Percentiles rank a stretch among this genome's conserved stretches.
Evolutionary conservation across 2,329 filamentous ascomycete species (phyloP).

Genomic region (Lecanosticta acicola): DNA sequence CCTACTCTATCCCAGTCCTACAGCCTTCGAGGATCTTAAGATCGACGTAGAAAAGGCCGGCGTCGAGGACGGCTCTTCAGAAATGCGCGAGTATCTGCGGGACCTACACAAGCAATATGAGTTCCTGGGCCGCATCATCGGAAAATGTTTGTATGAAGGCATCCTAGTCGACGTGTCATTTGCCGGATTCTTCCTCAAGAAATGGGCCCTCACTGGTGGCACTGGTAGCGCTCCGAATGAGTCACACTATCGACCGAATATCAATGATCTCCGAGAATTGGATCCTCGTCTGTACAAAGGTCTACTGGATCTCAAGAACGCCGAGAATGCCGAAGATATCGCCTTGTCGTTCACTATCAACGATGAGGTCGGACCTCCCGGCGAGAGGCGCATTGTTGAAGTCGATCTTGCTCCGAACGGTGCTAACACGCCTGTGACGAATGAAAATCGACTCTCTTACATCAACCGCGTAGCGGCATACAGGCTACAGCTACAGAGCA

Average conservation of each 20-base stretch:
- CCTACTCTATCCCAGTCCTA: constrained; percentile 81
- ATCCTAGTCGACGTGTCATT: constrained; percentile 92
- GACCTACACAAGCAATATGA: constrained; percentile 68
- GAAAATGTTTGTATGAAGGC: constrained; percentile 95
- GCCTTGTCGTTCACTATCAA: constrained; percentile 83
- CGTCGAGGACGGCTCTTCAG: constrained; percentile 7
- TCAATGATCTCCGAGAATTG: constrained; percentile 89
- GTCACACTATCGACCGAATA: constrained; percentile 75
- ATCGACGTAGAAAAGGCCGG: constrained; percentile 8
- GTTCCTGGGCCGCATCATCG: constrained; percentile 86
- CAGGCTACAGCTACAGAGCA: constrained; percentile 73
- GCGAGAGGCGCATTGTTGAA: constrained; percentile 56
- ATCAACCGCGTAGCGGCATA: constrained; percentile 87
- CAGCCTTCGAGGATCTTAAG: constrained; percentile 35
- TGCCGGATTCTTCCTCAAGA: constrained; percentile 90
- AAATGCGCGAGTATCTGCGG: constrained; percentile 10
- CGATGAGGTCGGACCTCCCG: constrained; percentile 50
- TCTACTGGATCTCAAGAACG: constrained; percentile 75
- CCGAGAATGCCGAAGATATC: constrained; percentile 72
- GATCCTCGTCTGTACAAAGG: constrained; percentile 89
- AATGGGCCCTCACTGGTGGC: constrained; percentile 78
- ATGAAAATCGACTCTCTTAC: constrained; percentile 89
- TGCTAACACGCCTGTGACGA: constrained; percentile 72
- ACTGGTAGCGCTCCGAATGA: constrained; percentile 58
- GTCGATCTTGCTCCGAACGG: constrained; percentile 72